These are phyloP conservation scores for Komagataella populi DNA, from an alignment of 805 yeast species.

Conservation along the genomic window DNA sequence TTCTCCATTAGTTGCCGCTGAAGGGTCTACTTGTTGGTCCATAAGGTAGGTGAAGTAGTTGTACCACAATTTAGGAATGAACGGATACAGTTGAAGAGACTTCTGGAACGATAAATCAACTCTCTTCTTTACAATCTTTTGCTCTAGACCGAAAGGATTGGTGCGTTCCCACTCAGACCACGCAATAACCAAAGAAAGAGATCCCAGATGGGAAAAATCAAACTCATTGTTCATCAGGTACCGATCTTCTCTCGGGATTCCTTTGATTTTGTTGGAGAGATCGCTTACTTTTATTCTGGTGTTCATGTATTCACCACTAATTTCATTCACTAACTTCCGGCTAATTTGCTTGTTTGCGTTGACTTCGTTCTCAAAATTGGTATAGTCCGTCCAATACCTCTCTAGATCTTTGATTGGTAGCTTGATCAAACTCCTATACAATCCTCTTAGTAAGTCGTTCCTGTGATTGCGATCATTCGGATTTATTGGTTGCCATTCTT, in stretches of 20 bases:
- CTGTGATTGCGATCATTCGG: conserved; percentile 81
- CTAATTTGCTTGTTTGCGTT: conserved; percentile 43
- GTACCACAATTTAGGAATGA: conserved; percentile 70
- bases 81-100: conserved; percentile 46
- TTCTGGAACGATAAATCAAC: conserved; percentile 62
- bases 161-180: background rate
- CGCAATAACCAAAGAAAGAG: background rate
- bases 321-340: conserved; percentile 71
- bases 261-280: conserved; percentile 43
- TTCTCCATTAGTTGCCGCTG: background rate
- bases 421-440: conserved; percentile 55
- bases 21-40: background rate
- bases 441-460: conserved; percentile 59
- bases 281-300: conserved; percentile 71
- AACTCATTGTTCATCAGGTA: background rate
- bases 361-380: conserved; percentile 69
- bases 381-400: conserved; percentile 66
- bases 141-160: conserved; percentile 18
- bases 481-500: conserved; percentile 63
- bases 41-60: conserved; percentile 24
- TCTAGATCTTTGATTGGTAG: conserved; percentile 72
- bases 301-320: conserved; percentile 74
- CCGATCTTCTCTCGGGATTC: conserved; percentile 24
- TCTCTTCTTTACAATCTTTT: conserved; percentile 36
- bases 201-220: background rate